These are phyloP conservation scores for Venturia asperata DNA, from an alignment of 2,329 filamentous ascomycete species.

Conservation along the genomic window DNA sequence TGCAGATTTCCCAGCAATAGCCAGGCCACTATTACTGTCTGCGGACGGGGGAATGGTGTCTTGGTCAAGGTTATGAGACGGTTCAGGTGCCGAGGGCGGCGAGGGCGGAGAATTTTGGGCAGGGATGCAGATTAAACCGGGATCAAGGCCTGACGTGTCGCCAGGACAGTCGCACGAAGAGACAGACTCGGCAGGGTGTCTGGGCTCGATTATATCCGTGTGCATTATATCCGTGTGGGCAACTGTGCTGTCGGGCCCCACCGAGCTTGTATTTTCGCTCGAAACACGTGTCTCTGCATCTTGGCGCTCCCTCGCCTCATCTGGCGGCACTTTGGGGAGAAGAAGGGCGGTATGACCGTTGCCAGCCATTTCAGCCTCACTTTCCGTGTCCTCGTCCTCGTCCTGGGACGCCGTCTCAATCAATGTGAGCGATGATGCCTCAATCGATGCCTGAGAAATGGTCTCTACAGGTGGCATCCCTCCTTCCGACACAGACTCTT, in stretches of 20 bases:
- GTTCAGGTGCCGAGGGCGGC: not conserved
- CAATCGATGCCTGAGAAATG: not conserved
- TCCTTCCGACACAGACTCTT: not conserved
- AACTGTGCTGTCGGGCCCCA: not conserved
- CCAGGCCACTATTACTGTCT: not conserved
- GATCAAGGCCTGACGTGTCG: slow-evolving; percentile 3
- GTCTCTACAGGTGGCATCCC: not conserved
- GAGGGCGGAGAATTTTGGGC: not conserved
- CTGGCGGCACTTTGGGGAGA: not conserved
- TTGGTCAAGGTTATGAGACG: not conserved
- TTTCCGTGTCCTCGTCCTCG: not conserved
- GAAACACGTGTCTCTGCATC: slow-evolving; percentile 1
- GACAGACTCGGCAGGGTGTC: not conserved
- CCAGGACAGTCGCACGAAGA: not conserved
- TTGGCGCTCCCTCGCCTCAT: not conserved
- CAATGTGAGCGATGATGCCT: not conserved
- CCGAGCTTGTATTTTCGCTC: not conserved
- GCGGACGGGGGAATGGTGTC: slow-evolving; percentile 5
- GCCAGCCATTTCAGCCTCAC: not conserved
- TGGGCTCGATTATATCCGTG: not conserved
- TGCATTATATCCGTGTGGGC: not conserved
- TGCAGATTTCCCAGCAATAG: not conserved
- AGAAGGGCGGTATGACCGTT: not conserved
- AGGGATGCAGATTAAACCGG: not conserved
- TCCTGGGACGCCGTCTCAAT: not conserved